These are phyloP conservation scores for Candida sithepensis DNA, from an alignment of 805 yeast species.

Conservation along the genomic window DNA sequence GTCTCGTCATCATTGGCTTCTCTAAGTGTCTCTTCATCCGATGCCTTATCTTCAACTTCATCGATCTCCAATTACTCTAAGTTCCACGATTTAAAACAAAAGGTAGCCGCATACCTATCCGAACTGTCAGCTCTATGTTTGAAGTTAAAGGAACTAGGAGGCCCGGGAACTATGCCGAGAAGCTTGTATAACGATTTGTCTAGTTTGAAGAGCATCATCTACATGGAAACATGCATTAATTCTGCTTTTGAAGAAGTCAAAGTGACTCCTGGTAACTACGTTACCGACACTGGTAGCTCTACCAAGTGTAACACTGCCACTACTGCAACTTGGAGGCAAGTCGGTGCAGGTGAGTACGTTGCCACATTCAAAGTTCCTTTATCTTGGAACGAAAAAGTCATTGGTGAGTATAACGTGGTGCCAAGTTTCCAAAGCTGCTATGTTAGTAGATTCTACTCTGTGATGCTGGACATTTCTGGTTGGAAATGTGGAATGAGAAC, in stretches of 20 bases:
- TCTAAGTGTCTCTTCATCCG: too few relatives aligned
- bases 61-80: neutral
- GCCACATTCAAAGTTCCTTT: conserved; percentile 9
- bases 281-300: neutral
- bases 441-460: conserved; percentile 53
- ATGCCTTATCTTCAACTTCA: neutral
- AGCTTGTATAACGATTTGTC: conserved; percentile 26
- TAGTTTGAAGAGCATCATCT: conserved; percentile 19
- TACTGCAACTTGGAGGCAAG: neutral
- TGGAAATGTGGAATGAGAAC: conserved; percentile 2
- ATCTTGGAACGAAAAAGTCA: conserved; percentile 8
- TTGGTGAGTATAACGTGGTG: conserved; percentile 45
- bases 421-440: conserved; percentile 65
- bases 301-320: neutral
- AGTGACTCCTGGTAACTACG: conserved; percentile 4
- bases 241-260: neutral
- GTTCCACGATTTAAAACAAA: conserved; percentile 2
- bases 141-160: conserved; percentile 1
- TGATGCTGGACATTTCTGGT: conserved; percentile 11
- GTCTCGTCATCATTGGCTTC: too few relatives aligned
- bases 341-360: conserved; percentile 1
- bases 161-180: conserved; percentile 7
- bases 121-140: neutral
- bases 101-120: conserved; percentile 5
- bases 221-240: conserved; percentile 6